Evolutionary conservation across 441 rosid species (phyloP).

Genomic region (Gossypium aridum): DNA sequence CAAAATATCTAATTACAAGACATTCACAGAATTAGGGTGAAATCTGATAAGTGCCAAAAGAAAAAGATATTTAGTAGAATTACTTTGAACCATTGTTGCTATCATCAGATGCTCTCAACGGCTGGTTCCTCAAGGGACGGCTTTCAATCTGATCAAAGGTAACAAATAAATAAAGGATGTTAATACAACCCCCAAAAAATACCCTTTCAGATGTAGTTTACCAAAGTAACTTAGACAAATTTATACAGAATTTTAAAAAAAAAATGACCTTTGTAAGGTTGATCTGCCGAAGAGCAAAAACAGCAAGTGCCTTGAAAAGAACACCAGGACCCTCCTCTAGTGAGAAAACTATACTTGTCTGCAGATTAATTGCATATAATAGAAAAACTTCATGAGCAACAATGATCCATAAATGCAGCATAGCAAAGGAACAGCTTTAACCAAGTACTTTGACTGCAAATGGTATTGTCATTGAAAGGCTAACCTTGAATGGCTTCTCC

Average conservation of each 20-base stretch:
- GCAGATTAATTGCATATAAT: neutral
- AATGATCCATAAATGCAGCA: neutral
- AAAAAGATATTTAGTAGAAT: neutral
- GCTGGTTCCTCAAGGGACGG: conserved; percentile 78
- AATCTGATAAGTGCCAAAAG: neutral
- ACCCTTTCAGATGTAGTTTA: neutral
- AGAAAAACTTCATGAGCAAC: neutral
- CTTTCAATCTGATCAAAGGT: conserved; percentile 74
- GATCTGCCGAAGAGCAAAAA: conserved; percentile 82
- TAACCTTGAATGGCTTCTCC: conserved; percentile 82
- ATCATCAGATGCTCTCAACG: conserved; percentile 44
- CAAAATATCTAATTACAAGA: conserved; percentile 62
- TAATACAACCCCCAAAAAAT: conserved; percentile 2
- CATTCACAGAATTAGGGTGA: neutral
- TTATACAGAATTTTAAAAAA: neutral
- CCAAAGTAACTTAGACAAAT: neutral
- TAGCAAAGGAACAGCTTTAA: neutral
- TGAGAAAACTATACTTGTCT: conserved; percentile 53
- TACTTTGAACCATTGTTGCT: conserved; percentile 10
- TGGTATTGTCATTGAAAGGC: conserved; percentile 2
- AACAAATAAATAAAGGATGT: conserved; percentile 17
- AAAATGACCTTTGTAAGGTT: conserved; percentile 77
- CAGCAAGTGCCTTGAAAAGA: conserved; percentile 97
- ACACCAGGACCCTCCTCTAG: conserved; percentile 97
- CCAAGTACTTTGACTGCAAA: neutral